Evolutionary conservation across 768 basidiomycete genomes (phyloP).

Genomic region (Lentinula raphanica): DNA sequence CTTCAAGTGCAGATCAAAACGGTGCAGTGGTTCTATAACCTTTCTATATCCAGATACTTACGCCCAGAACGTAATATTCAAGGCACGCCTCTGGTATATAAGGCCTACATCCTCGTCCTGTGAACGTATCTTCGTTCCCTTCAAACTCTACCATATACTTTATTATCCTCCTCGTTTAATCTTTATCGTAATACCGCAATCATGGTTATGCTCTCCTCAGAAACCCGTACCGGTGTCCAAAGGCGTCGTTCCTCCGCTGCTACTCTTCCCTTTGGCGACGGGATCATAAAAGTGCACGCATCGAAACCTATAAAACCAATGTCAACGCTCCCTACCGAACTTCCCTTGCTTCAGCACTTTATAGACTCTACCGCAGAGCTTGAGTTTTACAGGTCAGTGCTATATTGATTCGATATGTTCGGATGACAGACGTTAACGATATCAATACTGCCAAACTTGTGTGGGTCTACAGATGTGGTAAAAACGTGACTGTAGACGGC

Average conservation of each 20-base stretch:
- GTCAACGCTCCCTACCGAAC: background rate
- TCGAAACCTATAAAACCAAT: background rate
- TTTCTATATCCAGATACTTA: background rate
- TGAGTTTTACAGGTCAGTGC: constrained; percentile 53
- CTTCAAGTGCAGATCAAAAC: background rate
- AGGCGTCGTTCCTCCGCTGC: constrained; percentile 8
- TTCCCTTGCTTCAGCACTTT: constrained; percentile 48
- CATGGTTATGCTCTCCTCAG: constrained; percentile 27
- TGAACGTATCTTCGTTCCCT: background rate
- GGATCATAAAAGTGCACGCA: background rate
- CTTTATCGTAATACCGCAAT: constrained; percentile 2
- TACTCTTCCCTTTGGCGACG: constrained; percentile 2
- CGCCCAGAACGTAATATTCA: constrained; percentile 1
- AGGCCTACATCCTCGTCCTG: background rate
- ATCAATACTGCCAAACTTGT: background rate
- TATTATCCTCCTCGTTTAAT: constrained; percentile 1
- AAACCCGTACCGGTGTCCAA: constrained; percentile 16
- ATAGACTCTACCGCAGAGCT: constrained; percentile 57
- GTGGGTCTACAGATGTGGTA: constrained; percentile 46
- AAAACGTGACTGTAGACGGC: constrained; percentile 61
- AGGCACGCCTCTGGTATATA: background rate
- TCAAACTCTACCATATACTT: background rate
- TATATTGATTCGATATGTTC: background rate
- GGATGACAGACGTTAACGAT: constrained; percentile 1
- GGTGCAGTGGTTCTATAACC: background rate